Base-by-base conservation (phyloP, 148 eudicot species). In the Mesembryanthemum crystallinum region DNA sequence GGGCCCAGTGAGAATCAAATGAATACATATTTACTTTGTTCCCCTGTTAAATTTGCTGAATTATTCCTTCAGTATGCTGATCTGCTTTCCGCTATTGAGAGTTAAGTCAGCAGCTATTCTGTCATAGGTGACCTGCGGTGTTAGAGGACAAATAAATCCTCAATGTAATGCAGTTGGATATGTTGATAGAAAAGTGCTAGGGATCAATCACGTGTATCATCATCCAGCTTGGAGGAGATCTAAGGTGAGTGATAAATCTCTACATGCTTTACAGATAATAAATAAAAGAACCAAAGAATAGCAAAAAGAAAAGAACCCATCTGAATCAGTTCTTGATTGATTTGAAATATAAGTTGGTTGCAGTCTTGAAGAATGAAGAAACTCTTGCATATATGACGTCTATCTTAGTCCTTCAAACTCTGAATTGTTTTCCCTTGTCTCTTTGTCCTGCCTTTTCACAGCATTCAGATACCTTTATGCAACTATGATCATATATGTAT, bases 191-290 rank as follows among this genome's bases (percentile, higher is more conserved):
- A 51, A 78, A 72, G 76, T 94, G 76, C 84, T 87, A 35, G 98
- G 98, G 24, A 83, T 90, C 62, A 88, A 88, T 71, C 98, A 94
- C 68, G 58, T 94, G 89, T 94, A 94, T 85, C 83, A 71, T 55
- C 85, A 84, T 77, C 98, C 98, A 67, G 98, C 87, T 35, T 94
- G 98, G 98, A 91, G 82, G 83, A 88, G 95, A 87, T 91, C 91
- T 70, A 90, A 91, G 86, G 98, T 84, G 78, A 49, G 63, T 75
- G 62, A 51, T 51, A 55, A 47, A 24, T 67, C 24, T 72, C 13
- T 17, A 32, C 45, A 14, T 57, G 13, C 60, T 23, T 59, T 14
- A 7, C 27, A 37, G 12, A 24, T 32, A 17, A n/a, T 29, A 27
- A 11, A 32, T 27, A n/a, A 28, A 3, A 15, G 28, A 55, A 54